Base-by-base conservation (phyloP, 1,284 basidiomycete species). In the Vanrija humicola region DNA sequence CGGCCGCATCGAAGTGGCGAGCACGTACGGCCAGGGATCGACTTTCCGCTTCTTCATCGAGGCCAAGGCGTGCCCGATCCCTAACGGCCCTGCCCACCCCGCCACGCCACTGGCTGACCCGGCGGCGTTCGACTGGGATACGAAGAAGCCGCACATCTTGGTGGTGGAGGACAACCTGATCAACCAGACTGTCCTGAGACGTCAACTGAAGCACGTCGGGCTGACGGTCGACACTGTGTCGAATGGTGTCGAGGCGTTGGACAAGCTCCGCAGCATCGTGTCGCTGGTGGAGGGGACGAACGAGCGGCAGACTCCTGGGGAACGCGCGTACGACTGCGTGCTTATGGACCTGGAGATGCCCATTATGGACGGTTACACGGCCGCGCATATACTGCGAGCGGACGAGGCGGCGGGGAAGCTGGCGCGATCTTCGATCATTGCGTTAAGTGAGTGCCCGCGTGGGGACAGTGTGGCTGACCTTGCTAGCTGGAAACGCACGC, bases 341-440 rank as follows among this genome's bases (percentile, higher is more conserved):
- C 59, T 78, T 21, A 73, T 76, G 69, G 76, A 78, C 51, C 59
- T 74, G 7, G 74, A 74, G 46, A 75, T 76, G 74, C 74, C 75
- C 15, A 62, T 62, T 26, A 62, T 62, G 61, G 57, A 62, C 57
- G 61, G 61, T 6, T 58, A 64, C 40, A 55, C 54, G 12, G 56
- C 64, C 1, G 49, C 56, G 10, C 29, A 40, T 10, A 34, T 21
- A 1, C 48, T 64, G 10, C 58, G 64, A 6, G 49, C 34, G 19
- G 52, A 56, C 26, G 62, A 64, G 44, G 43, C 38, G 0, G 26
- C 34, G 18, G 60, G 61, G 6, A 21, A 53, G 9, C 44, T 56
- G 2, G 34, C 10, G 1, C 40, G 43, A 5, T 38, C 47, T 5
- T 23, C 38, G 8, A 46, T 62, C 19, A 54, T 62, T 16, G 61